A percentile compares a stretch with the other conserved stretches of the same genome.
These are phyloP conservation scores for Dipodascus geniculatus DNA, from an alignment of 805 yeast species.

Conservation along the genomic window DNA sequence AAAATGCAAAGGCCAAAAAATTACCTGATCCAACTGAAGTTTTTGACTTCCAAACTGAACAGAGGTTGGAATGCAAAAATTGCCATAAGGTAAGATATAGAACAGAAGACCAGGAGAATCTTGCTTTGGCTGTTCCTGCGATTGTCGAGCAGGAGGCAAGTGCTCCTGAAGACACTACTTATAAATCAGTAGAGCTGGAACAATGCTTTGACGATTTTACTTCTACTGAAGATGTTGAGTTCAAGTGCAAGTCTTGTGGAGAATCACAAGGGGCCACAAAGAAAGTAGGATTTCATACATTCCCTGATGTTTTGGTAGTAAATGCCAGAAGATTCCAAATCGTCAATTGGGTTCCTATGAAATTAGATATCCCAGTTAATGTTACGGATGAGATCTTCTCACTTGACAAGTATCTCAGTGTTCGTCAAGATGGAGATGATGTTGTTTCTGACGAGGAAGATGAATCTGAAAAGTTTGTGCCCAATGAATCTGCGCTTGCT, in stretches of 20 bases:
- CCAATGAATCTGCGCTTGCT: conserved; percentile 42
- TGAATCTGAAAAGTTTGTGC: conserved; percentile 29
- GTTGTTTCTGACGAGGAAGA: conserved; percentile 26
- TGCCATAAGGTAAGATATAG: conserved; percentile 54
- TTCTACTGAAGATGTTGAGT: conserved; percentile 46
- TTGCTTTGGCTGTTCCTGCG: conserved; percentile 48
- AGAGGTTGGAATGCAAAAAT: conserved; percentile 43
- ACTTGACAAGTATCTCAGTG: conserved; percentile 32
- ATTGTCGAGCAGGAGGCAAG: conserved; percentile 8
- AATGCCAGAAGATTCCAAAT: conserved; percentile 72
- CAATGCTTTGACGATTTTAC: conserved; percentile 38
- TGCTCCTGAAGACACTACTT: conserved; percentile 24
- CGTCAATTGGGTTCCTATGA: conserved; percentile 83
- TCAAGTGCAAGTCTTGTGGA: conserved; percentile 45
- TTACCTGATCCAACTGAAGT: conserved; percentile 35
- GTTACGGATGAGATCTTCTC: conserved; percentile 36
- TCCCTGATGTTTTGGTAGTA: conserved; percentile 59
- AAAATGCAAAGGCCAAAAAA: conserved; percentile 8
- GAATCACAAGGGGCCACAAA: conserved; percentile 16
- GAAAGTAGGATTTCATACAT: conserved; percentile 38
- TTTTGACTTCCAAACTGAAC: conserved; percentile 55
- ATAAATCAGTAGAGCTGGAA: conserved; percentile 37
- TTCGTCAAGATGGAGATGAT: conserved; percentile 31
- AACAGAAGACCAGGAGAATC: conserved; percentile 44
- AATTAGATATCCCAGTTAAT: conserved; percentile 60